Conservation (phyloP, 768 basidiomycete species). For the Sporobolomyces phaffii region DNA sequence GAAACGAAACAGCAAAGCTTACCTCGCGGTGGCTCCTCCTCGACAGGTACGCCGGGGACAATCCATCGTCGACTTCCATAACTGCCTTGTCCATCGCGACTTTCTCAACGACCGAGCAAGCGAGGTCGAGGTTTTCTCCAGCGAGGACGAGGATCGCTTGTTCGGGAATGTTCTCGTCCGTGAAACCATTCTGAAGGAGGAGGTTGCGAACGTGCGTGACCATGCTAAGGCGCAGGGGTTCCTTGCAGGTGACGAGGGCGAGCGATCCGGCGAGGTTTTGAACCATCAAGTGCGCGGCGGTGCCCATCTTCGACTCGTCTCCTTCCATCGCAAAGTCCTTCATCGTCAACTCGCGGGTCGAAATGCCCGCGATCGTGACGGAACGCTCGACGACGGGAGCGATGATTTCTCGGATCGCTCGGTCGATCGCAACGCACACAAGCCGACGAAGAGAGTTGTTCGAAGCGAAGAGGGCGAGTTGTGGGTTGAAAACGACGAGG, state of each 20-base stretch:
- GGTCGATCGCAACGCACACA: constrained; percentile 81
- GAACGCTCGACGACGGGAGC: constrained; percentile 95
- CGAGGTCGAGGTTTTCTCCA: constrained; percentile 84
- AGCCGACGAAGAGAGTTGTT: constrained; percentile 85
- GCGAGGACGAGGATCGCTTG: constrained; percentile 70
- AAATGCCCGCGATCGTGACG: constrained; percentile 96
- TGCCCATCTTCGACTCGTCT: constrained; percentile 81
- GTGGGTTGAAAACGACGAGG: constrained; percentile 69
- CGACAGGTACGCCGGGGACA: constrained; percentile 70
- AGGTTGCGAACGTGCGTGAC: constrained; percentile 78
- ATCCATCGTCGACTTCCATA: constrained; percentile 84
- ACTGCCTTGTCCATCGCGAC: constrained; percentile 95
- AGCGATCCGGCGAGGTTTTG: constrained; percentile 93
- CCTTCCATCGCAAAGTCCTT: constrained; percentile 94
- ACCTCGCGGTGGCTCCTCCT: constrained; percentile 83
- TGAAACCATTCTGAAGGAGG: constrained; percentile 79
- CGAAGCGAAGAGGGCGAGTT: constrained; percentile 60
- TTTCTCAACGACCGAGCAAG: constrained; percentile 89
- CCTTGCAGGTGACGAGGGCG: constrained; percentile 95
- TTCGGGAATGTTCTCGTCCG: constrained; percentile 78
- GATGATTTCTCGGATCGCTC: constrained; percentile 95
- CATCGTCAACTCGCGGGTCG: constrained; percentile 84
- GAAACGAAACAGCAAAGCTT: too few relatives aligned
- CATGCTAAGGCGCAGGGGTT: constrained; percentile 87
- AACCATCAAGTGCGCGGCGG: constrained; percentile 91